Evolutionary conservation across 768 basidiomycete species (phyloP), one percentile per base, ranked within the genome.

Genomic region (Russula sp.): DNA sequence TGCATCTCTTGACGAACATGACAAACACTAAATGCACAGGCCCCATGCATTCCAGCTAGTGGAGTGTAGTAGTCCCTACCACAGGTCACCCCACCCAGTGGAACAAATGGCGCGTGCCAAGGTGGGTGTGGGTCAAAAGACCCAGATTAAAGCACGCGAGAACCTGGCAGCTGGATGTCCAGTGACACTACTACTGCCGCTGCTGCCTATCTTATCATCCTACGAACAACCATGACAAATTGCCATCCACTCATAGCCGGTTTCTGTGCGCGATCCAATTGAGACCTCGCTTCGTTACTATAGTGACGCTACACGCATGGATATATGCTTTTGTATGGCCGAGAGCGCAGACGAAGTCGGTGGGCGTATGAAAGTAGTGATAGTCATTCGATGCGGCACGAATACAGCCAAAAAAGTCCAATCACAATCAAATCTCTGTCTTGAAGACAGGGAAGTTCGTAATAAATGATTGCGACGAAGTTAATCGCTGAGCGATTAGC

Each of bases 401-500:
- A 45, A 38, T 34, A 38, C n/a, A 36, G 18, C 20, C n/a, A 47
- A 59, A 20, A 13, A 6, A 25, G 34, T 47, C 50, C 32, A 41
- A 16, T 35, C 43, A 32, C 13, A 45, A 54, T 70, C 48, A 73
- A 48, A 69, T 54, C 52, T 73, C 72, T 11, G 72, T 72, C 57
- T 72, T 80, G 71, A 90, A 89, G 22, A 81, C 80, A 5, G 88
- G 88, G 72, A 91, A 91, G 68, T 85, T 90, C 36, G 86, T 78
- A 11, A 85, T 80, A 69, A 91, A 89, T 0, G 83, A 76, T 58
- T 82, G 80, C 8, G 83, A 83, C 18, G 85, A 77, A 25, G 80
- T 75, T 48, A 92, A 71, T 48, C 83, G 78, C 66, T 89, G 84
- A 38, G 83, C 71, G 53, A 91, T 77, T 18, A 77, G 67, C 42